These are phyloP conservation scores for Cercospora sojina DNA, from an alignment of 2,329 filamentous ascomycete genomes.

Conservation along the genomic window DNA sequence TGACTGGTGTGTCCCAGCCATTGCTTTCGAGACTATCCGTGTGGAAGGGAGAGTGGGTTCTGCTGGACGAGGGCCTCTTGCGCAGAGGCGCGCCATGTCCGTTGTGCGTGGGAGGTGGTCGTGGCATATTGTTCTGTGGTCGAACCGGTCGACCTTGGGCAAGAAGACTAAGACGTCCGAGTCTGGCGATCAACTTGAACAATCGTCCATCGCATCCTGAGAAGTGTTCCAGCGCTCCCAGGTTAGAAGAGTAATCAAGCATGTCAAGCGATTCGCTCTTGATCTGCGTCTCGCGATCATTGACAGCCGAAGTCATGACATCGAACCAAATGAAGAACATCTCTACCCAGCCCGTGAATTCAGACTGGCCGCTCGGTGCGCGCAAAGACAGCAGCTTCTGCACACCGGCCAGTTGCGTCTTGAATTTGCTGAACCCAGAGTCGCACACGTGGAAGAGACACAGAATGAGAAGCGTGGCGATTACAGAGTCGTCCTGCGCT, in stretches of 20 bases:
- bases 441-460: slow-evolving; percentile 94
- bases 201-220: slow-evolving; percentile 83
- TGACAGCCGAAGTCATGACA: slow-evolving; percentile 86
- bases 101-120: slow-evolving; percentile 9
- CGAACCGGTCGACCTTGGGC: slow-evolving; percentile 62
- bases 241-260: slow-evolving; percentile 62
- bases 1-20: slow-evolving; percentile 55
- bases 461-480: slow-evolving; percentile 82
- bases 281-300: slow-evolving; percentile 84
- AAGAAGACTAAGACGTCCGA: slow-evolving; percentile 80
- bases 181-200: slow-evolving; percentile 80
- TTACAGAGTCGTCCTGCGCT: slow-evolving; percentile 78
- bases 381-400: slow-evolving; percentile 83
- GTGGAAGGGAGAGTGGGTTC: slow-evolving; percentile 39
- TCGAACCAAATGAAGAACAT: slow-evolving; percentile 94
- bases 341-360: slow-evolving; percentile 85
- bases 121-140: slow-evolving; percentile 14
- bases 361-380: slow-evolving; percentile 57
- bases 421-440: slow-evolving; percentile 88
- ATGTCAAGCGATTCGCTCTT: slow-evolving; percentile 62
- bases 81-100: slow-evolving; percentile 1
- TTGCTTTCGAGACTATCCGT: slow-evolving; percentile 65
- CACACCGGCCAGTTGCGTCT: slow-evolving; percentile 88
- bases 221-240: slow-evolving; percentile 77
- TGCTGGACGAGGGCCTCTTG: slow-evolving; percentile 6